Evolutionary conservation across 768 basidiomycete species (phyloP).

Genomic region (Exidia glandulosa): DNA sequence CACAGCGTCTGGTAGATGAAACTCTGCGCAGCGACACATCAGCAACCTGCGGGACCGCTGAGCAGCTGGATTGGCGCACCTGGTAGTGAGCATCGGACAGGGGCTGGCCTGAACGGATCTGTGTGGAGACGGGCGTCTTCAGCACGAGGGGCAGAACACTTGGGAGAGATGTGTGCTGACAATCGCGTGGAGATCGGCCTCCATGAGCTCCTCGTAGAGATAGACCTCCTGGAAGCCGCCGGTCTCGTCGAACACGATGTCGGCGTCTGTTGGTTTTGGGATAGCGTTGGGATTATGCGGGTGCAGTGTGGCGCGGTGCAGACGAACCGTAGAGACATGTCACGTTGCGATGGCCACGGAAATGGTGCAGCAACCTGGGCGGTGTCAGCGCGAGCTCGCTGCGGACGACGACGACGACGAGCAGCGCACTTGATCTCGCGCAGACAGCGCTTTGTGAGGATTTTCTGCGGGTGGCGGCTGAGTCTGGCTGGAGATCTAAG

Average conservation of each 20-base stretch:
- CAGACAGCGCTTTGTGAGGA: conserved; percentile 92
- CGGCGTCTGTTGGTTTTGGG: conserved; percentile 94
- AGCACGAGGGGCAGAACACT: background rate
- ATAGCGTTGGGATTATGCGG: background rate
- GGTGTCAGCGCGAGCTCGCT: background rate
- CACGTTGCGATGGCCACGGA: conserved; percentile 98
- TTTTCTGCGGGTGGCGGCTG: conserved; percentile 25
- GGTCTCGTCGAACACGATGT: conserved; percentile 85
- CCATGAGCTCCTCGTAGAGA: conserved; percentile 97
- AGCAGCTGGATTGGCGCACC: background rate
- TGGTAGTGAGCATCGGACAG: conserved; percentile 31
- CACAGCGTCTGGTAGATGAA: conserved; percentile 35
- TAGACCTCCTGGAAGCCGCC: conserved; percentile 96
- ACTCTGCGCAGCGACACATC: conserved; percentile 16
- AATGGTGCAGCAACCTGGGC: conserved; percentile 81
- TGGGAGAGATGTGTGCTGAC: conserved; percentile 42
- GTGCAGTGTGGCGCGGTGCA: background rate
- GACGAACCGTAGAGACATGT: background rate
- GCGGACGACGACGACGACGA: background rate
- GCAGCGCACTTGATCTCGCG: conserved; percentile 85
- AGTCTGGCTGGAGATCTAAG: conserved; percentile 4
- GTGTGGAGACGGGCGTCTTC: conserved; percentile 2
- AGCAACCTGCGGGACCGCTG: background rate
- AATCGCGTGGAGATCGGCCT: conserved; percentile 98
- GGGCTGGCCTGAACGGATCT: conserved; percentile 21